phyloP scores from a whole-genome alignment of 768 basidiomycete species.

The Boletus reticulatus region DNA sequence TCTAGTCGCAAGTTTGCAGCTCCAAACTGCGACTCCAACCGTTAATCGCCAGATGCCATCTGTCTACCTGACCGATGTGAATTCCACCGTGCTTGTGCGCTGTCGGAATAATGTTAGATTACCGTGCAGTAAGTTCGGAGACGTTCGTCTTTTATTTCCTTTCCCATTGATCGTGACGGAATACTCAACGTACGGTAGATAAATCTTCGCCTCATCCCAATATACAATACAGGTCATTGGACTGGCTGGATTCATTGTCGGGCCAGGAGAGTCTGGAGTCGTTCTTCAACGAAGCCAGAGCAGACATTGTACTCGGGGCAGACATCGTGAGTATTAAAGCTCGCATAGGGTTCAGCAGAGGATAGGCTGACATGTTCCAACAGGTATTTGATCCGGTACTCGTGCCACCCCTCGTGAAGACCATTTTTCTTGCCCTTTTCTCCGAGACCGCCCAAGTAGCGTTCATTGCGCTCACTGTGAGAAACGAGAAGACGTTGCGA shows the following conservation, averaged over 20 bases:
- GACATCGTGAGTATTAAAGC: conserved; percentile 48
- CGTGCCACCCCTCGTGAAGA: conserved; percentile 53
- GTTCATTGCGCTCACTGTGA: conserved; percentile 43
- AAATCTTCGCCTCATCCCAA: conserved; percentile 47
- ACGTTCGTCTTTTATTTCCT: background rate
- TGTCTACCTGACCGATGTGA: conserved; percentile 62
- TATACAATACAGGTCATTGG: conserved; percentile 47
- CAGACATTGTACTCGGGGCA: conserved; percentile 68
- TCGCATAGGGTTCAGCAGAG: background rate
- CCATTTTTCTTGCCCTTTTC: conserved; percentile 37
- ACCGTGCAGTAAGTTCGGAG: conserved; percentile 57
- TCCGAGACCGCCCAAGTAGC: conserved; percentile 14
- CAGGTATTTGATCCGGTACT: conserved; percentile 70
- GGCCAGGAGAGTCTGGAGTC: conserved; percentile 13
- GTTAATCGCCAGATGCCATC: conserved; percentile 7
- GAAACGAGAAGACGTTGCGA: conserved; percentile 53
- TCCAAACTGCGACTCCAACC: background rate
- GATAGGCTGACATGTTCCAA: background rate
- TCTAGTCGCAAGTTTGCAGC: conserved; percentile 56
- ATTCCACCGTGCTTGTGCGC: conserved; percentile 57
- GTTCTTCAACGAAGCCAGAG: conserved; percentile 40
- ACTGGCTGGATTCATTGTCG: conserved; percentile 65
- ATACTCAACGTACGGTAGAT: conserved; percentile 40
- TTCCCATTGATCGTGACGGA: background rate
- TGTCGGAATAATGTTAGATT: conserved; percentile 61